A percentile compares a stretch with the other conserved stretches of the same genome.
These are phyloP conservation scores for Cryptosporidium sp. DNA, from an alignment of 169 alveolate genomes.

Conservation along the genomic window DNA sequence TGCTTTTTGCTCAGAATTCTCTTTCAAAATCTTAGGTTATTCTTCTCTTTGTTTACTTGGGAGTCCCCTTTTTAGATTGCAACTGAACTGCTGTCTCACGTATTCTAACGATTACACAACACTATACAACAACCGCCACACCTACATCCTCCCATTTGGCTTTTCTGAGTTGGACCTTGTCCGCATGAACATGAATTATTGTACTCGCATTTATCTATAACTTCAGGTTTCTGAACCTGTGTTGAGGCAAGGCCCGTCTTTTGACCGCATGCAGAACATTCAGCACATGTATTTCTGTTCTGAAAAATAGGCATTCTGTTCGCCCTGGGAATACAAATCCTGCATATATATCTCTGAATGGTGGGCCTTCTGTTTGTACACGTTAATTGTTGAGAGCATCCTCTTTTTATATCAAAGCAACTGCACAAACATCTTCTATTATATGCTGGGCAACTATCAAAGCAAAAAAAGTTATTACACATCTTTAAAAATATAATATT, in stretches of 20 bases:
- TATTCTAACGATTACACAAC: background rate
- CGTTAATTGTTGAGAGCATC: background rate
- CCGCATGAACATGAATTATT: background rate
- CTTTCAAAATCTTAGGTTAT: background rate
- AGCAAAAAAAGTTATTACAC: constrained; percentile 4
- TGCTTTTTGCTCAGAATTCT: too few species aligned
- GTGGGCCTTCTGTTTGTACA: background rate
- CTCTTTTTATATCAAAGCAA: constrained; percentile 16
- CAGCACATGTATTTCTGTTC: background rate
- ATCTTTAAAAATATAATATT: background rate
- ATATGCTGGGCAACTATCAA: background rate
- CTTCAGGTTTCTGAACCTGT: background rate
- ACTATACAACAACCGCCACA: constrained; percentile 7
- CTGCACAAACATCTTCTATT: constrained; percentile 4
- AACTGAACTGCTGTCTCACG: background rate
- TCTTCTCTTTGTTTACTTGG: background rate
- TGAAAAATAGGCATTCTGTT: background rate
- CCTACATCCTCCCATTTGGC: constrained; percentile 9
- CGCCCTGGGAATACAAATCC: constrained; percentile 13
- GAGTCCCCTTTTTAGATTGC: background rate
- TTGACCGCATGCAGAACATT: constrained; percentile 5
- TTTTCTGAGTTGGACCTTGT: background rate
- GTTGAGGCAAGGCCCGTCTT: background rate
- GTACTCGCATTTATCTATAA: background rate
- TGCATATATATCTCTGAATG: constrained; percentile 16